Evolutionary conservation across 148 eudicot genomes (phyloP), one percentile per base, ranked within the genome.

Genomic region (Vaccinium vitisidaea): DNA sequence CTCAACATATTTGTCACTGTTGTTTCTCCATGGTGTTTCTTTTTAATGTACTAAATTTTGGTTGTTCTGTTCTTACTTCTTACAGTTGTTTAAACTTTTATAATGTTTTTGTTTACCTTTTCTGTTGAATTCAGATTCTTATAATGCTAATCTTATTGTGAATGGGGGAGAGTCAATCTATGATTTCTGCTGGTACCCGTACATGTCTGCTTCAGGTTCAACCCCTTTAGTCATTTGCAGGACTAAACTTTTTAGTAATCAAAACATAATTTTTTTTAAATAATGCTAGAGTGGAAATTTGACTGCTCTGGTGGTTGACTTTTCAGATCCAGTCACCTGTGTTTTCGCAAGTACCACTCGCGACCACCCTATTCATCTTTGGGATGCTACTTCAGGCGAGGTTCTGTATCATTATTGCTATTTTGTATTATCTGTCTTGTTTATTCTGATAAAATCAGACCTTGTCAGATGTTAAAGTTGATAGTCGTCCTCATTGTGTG

Each of bases 331-430:
- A 80, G 91, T 92, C 48, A 91, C 94, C 80, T 95, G 98, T 85
- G 99, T 95, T 61, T 95, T 97, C 90, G 98, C 98, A 83, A 97
- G 92, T 88, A 92, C 98, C 63, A 93, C 98, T 23, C 96, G 99
- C 75, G 99, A 97, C 80, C 99, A 97, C 87, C 99, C 99, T 75
- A 89, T 97, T 90, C 99, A 95, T 91, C 96, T 95, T 75, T 97
- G 95, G 98, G 99, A 97, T 94, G 90, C 98, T 89, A 88, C 89
- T 87, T 89, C 99, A 39, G 99, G 99, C 90, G 92, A 97, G 99
- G 99, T 97, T 91, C 84, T 89, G 90, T 85, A 63, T 79, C 81
- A 63, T 75, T 84, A 50, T 78, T 81, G 50, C 76, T 56, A 46
- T 43, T 39, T 54, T 18, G 12, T 11, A 54, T 82, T 23, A 82